Base-by-base conservation (phyloP, 2,329 filamentous ascomycete species). In the Samsoniella hepiali region DNA sequence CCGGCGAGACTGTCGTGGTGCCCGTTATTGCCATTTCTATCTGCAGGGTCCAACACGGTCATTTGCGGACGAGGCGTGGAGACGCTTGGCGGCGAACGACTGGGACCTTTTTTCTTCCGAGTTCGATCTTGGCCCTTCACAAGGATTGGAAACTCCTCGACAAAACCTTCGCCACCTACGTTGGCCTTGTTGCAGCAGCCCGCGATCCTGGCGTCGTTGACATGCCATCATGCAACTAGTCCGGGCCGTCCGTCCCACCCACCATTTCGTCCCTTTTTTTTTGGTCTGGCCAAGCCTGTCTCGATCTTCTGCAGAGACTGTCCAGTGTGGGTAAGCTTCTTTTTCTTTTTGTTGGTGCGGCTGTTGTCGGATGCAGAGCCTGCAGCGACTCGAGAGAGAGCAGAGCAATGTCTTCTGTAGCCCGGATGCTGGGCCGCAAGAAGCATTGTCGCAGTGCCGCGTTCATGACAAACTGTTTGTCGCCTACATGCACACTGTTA, bases 191-290 rank as follows among this genome's bases (percentile, higher is more conserved):
- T 44, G 22, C 34, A 51, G 42, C 55, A 45, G 27, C 15, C 34
- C 45, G 13, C 36, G 27, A 58, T 51, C 42, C 36, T 51, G 15
- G 38, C 57, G 17, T 36, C 36, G 58, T 53, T 54, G 58, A 36
- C 45, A 40, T 40, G 10, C 38, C 17, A 36, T 61, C 36, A 61
- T 61, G 49, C 49, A 27, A 61, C 45, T 61, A 61, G 55, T 36
- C 27, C 36, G 47, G 49, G 45, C 38, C 38, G 47, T 29, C 38
- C 58, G 58, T 61, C 58, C 49, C 58, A 61, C 58, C 58, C 58
- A 61, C 58, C 58, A 45, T 61, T 38, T 22, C 47, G 29, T 54
- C 27, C 49, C 15, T 54, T 50, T 58, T 45, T 34, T 56, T 22
- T 56, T 47, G 17, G 27, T 13, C 27, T 17, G 29, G 47, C 58